These are phyloP conservation scores for Colletotrichum gloeosporioides DNA, from an alignment of 2,329 filamentous ascomycete species.

Conservation along the genomic window DNA sequence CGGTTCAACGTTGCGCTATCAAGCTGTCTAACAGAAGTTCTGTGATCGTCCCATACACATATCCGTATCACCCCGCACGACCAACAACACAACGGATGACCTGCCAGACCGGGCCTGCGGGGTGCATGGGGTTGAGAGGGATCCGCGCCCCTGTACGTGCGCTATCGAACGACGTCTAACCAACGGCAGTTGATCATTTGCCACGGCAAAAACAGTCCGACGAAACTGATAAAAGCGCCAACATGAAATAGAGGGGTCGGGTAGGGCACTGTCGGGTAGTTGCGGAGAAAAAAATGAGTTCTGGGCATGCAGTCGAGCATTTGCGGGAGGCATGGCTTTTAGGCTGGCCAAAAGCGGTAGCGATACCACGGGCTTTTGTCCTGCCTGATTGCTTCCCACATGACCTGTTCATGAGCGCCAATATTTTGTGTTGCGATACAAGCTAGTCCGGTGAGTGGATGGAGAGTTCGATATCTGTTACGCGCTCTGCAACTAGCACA, in stretches of 20 bases:
- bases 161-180: neutral
- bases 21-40: neutral
- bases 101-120: slow-evolving; percentile 10
- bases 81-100: neutral
- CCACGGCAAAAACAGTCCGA: neutral
- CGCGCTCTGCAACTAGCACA: neutral
- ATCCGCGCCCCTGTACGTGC: slow-evolving; percentile 5
- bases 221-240: neutral
- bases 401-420: neutral
- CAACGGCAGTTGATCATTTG: slow-evolving; percentile 7
- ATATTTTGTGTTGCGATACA: neutral
- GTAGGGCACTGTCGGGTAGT: neutral
- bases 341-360: neutral
- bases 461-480: neutral
- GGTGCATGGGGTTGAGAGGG: slow-evolving; percentile 8
- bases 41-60: neutral
- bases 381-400: neutral
- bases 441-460: neutral
- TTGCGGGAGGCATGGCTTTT: neutral
- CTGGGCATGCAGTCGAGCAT: neutral
- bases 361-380: neutral
- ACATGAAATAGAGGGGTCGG: neutral
- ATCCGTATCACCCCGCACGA: slow-evolving; percentile 9
- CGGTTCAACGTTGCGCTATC: slow-evolving; percentile 7
- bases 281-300: neutral